Percentiles rank a stretch among this genome's conserved stretches.
These are phyloP conservation scores for Kodamaea plutei DNA, from an alignment of 1,139 yeast species.

Conservation along the genomic window DNA sequence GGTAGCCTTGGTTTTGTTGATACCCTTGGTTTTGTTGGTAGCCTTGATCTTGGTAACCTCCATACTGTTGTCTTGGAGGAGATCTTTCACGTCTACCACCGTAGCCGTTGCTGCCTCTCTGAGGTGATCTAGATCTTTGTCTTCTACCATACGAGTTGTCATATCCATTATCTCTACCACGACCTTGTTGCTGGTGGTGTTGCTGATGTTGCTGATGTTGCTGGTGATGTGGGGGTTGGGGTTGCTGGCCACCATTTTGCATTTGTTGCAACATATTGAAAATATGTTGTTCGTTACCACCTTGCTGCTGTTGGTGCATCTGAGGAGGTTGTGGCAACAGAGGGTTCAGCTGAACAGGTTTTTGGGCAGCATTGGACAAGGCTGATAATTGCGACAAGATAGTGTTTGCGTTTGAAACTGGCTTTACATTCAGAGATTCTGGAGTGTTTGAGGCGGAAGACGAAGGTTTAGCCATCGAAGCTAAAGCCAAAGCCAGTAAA, in stretches of 20 bases:
- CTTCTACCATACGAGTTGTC: constrained; percentile 41
- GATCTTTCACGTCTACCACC: constrained; percentile 28
- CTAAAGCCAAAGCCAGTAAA: constrained; percentile 62
- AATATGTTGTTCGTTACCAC: constrained; percentile 29
- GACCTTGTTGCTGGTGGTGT: constrained; percentile 7
- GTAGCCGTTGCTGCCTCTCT: constrained; percentile 17
- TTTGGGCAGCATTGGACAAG: constrained; percentile 26
- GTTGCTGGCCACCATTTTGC: constrained; percentile 21
- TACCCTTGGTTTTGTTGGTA: constrained; percentile 11
- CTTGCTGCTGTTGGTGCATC: constrained; percentile 14
- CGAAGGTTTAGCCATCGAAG: constrained; percentile 43
- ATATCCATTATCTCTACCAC: constrained; percentile 7
- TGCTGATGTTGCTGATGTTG: constrained; percentile 10
- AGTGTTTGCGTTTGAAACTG: constrained; percentile 28
- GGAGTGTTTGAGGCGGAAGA: constrained; percentile 21
- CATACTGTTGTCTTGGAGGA: constrained; percentile 22
- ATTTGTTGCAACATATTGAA: constrained; percentile 44
- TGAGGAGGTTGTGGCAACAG: constrained; percentile 12
- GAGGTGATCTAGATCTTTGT: constrained; percentile 57
- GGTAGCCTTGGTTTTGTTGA: constrained; percentile 1
- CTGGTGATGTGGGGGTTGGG: constrained; percentile 6
- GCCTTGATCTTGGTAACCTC: constrained; percentile 8
- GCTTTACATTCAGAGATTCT: constrained; percentile 19
- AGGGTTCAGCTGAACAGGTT: constrained; percentile 11
- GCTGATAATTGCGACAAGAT: constrained; percentile 46